phyloP scores from a whole-genome alignment of 2,329 filamentous ascomycete genomes.

The Talaromyces sp. region DNA sequence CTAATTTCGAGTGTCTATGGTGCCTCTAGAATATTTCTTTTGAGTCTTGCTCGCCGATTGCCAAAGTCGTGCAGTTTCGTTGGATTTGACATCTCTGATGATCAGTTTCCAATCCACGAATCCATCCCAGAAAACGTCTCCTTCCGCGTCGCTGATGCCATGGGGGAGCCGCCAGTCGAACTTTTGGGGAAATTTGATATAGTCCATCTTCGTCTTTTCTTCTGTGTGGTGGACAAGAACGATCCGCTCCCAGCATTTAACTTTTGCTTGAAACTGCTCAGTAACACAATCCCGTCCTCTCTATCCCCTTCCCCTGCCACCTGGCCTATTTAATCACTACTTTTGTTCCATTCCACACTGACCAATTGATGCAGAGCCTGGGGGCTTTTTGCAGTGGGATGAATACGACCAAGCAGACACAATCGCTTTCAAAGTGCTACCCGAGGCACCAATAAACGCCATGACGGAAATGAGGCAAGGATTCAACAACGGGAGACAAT shows the following conservation, averaged over 20 bases:
- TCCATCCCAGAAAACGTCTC: not conserved
- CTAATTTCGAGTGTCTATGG: not conserved
- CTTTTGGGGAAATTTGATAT: slow-evolving; percentile 1
- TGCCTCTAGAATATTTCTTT: not conserved
- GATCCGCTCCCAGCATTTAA: not conserved
- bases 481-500: not conserved
- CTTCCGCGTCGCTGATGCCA: slow-evolving; percentile 1
- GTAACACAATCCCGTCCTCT: not conserved
- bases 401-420: slow-evolving; percentile 6
- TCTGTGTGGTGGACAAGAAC: slow-evolving; percentile 4
- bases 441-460: not conserved
- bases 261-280: slow-evolving; percentile 6
- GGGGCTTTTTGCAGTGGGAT: slow-evolving; percentile 4
- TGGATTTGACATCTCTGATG: slow-evolving; percentile 3
- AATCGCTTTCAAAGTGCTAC: not conserved
- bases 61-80: slow-evolving; percentile 2
- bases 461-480: not conserved
- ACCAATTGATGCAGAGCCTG: not conserved
- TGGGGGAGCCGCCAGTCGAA: not conserved
- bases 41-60: not conserved
- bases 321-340: too few relatives aligned
- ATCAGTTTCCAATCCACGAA: slow-evolving; percentile 1
- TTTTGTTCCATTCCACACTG: not conserved
- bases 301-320: too few relatives aligned
- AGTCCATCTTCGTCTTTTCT: slow-evolving; percentile 3